Base-by-base conservation (phyloP, 192 early-diverging fungal genomes). In the Backusella sp. region DNA sequence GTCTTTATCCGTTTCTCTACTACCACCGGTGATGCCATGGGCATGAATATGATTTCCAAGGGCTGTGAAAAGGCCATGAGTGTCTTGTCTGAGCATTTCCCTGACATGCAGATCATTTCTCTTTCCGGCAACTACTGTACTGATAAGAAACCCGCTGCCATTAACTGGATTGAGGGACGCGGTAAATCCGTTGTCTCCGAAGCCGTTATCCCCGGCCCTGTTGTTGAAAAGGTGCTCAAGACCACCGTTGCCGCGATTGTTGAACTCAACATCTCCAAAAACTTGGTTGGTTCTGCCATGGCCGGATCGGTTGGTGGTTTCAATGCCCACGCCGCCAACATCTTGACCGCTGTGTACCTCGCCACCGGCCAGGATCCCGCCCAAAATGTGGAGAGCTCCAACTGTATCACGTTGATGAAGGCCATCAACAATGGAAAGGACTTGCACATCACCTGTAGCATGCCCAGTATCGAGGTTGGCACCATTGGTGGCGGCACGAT, bases 1-100 rank as follows among this genome's bases (percentile, higher is more conserved):
- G 85, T 96, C 0, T 98, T 88, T 73, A 91, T 98, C 73, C 92
- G 96, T 34, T 98, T 98, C 85, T 86, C 93, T 6, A 95, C 96
- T 3, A 87, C 91, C 1, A 98, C 96, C 1, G 96, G 96, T 73
- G 96, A 98, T 83, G 96, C 96, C 8, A 98, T 98, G 96, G 96
- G 96, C 23, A 97, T 97, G 96, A 97, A 97, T 82, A 97, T 98
- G 96, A 96, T 97, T 42, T 97, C 96, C n/a, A 97, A 97, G 82
- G 95, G 95, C 37, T 94, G 93, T 74, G 96, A 98, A 85, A 89
- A 92, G 83, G 88, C 96, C 1, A 81, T 98, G 75, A 81, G 87
- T 23, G 76, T 88, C 0, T 82, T 95, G 35, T 68, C 74, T 14
- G 85, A 89, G 49, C 72, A 78, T 35, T 97, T 93, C 84, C 87